phyloP scores from a whole-genome alignment of 106 monocot species.

The Allium fistulosum region DNA sequence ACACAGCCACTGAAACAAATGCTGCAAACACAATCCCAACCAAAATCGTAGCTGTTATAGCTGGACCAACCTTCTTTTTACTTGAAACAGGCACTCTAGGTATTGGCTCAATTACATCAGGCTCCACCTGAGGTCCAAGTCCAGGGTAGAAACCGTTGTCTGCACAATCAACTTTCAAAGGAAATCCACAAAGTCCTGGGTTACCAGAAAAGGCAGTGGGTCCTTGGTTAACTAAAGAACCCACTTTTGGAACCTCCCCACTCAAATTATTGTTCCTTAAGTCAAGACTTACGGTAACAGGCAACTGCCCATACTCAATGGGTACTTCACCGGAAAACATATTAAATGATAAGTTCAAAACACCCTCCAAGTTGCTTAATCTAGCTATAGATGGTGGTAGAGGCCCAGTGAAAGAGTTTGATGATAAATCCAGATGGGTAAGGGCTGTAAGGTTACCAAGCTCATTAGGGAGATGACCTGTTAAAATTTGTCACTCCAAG shows the following conservation, averaged over 20 bases:
- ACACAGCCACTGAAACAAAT: constrained; percentile 27
- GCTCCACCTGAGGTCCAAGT: neutral
- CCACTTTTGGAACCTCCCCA: constrained; percentile 85
- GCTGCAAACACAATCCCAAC: constrained; percentile 38
- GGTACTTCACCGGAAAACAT: constrained; percentile 59
- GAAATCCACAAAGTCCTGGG: constrained; percentile 73
- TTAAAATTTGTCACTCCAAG: no score
- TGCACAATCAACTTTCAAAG: constrained; percentile 44
- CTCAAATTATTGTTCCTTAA: constrained; percentile 65
- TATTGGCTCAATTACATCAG: neutral
- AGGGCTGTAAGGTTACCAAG: constrained; percentile 55
- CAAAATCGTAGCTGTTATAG: constrained; percentile 38
- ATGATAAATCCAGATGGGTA: constrained; percentile 71
- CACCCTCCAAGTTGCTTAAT: constrained; percentile 53
- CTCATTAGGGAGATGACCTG: constrained; percentile 36
- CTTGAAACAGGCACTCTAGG: neutral
- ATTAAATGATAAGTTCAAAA: constrained; percentile 79
- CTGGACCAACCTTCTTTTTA: constrained; percentile 10
- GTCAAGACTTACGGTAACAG: constrained; percentile 80
- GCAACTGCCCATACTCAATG: constrained; percentile 52
- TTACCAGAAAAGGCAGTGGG: constrained; percentile 83
- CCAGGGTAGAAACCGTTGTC: constrained; percentile 20
- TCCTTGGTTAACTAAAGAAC: constrained; percentile 82
- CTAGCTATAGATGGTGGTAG: constrained; percentile 26
- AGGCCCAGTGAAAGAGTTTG: constrained; percentile 75